Percentiles rank a stretch among this genome's conserved stretches.
These are phyloP conservation scores for Sugiyamaella sp. DNA, from an alignment of 1,139 yeast genomes.

Conservation along the genomic window DNA sequence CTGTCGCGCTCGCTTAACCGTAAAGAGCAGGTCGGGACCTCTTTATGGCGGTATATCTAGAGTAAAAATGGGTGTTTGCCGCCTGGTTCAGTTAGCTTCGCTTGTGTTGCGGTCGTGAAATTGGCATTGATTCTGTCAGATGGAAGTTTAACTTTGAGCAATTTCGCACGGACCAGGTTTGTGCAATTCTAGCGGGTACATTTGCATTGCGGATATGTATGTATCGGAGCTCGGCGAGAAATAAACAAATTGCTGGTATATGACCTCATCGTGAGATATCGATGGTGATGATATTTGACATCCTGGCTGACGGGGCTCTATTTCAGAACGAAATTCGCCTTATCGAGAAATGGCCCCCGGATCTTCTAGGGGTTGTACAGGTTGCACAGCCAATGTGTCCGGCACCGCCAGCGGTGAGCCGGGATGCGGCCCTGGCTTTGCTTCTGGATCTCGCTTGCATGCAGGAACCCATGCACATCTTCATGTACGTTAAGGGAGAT, in stretches of 20 bases:
- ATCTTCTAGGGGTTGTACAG: background rate
- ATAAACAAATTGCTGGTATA: background rate
- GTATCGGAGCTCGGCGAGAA: too few species aligned
- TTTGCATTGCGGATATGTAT: too few species aligned
- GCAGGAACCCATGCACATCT: background rate
- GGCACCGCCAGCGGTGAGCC: too few species aligned
- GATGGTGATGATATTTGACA: background rate
- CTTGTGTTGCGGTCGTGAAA: background rate
- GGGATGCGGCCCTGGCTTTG: background rate
- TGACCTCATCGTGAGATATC: background rate
- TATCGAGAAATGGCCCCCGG: background rate
- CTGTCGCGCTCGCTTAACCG: background rate
- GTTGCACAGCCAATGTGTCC: background rate
- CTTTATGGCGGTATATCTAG: background rate
- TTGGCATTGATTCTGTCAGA: background rate
- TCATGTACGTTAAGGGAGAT: slow-evolving; percentile 6
- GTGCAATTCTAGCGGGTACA: background rate
- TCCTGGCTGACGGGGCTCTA: background rate
- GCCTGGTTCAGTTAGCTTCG: background rate
- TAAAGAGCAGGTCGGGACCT: background rate
- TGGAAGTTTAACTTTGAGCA: background rate
- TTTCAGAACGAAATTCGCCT: background rate
- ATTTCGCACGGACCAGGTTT: background rate
- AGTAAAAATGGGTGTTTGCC: background rate
- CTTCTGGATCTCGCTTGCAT: background rate